These are phyloP conservation scores for Areca catechu DNA, from an alignment of 176 grass and related monocot genomes.

Conservation along the genomic window DNA sequence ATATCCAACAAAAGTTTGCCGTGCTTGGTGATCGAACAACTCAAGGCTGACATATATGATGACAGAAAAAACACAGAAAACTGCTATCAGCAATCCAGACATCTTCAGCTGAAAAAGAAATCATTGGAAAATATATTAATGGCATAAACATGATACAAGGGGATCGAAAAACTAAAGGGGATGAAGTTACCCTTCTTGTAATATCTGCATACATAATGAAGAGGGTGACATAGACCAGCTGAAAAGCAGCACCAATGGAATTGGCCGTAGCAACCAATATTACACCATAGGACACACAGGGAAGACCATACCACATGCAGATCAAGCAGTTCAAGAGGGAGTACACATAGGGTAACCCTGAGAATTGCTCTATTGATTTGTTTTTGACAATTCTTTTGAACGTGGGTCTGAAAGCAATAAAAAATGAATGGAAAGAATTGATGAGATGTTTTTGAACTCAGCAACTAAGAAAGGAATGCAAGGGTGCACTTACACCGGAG, in stretches of 20 bases:
- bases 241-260: slow-evolving; percentile 49
- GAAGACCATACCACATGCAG: slow-evolving; percentile 88
- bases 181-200: not conserved
- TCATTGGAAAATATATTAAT: too few relatives aligned
- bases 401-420: slow-evolving; percentile 35
- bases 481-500: slow-evolving; percentile 50
- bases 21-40: slow-evolving; percentile 37
- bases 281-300: slow-evolving; percentile 42
- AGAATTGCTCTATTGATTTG: slow-evolving; percentile 76
- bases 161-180: too few relatives aligned
- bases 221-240: slow-evolving; percentile 53
- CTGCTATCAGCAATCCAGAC: slow-evolving; percentile 25
- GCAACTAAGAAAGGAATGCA: too few relatives aligned
- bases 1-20: slow-evolving; percentile 47
- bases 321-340: slow-evolving; percentile 82
- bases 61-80: slow-evolving; percentile 26
- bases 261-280: slow-evolving; percentile 73
- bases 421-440: too few relatives aligned
- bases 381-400: slow-evolving; percentile 65
- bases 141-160: too few relatives aligned
- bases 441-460: too few relatives aligned
- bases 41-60: slow-evolving; percentile 24
- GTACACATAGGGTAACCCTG: slow-evolving; percentile 51
- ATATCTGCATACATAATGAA: slow-evolving; percentile 51
- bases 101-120: slow-evolving; percentile 41